phyloP scores from a whole-genome alignment of 2,329 filamentous ascomycete genomes.

The Penicillium sp. region DNA sequence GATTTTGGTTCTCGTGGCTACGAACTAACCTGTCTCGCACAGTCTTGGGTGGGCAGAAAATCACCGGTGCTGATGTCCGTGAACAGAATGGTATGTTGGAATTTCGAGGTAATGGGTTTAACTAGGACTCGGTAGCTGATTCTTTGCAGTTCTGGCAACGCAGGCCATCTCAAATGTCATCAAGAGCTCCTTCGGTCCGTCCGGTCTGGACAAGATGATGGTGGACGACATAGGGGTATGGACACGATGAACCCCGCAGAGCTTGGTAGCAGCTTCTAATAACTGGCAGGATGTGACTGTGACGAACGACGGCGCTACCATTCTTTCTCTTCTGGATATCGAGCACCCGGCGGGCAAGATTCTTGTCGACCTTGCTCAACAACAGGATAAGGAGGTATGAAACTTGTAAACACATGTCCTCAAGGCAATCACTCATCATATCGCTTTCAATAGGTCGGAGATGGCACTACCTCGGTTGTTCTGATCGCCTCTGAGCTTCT shows the following conservation, averaged over 20 bases:
- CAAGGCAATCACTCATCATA: not conserved
- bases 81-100: conserved; percentile 79
- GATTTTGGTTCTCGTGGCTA: conserved; percentile 9
- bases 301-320: conserved; percentile 97
- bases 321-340: conserved; percentile 89
- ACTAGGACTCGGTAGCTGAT: conserved; percentile 8
- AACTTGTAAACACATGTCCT: not conserved
- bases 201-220: conserved; percentile 99
- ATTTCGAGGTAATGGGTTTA: not conserved
- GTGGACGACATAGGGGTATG: conserved; percentile 95
- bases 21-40: conserved; percentile 36
- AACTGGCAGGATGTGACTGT: conserved; percentile 80
- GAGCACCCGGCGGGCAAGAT: conserved; percentile 99
- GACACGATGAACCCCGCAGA: conserved; percentile 24
- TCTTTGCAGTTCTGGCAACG: conserved; percentile 73
- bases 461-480: conserved; percentile 96
- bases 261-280: conserved; percentile 22
- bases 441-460: conserved; percentile 61
- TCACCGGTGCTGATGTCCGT: conserved; percentile 91
- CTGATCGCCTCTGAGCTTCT: conserved; percentile 95
- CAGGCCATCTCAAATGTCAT: conserved; percentile 98
- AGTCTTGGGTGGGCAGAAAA: conserved; percentile 95
- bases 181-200: conserved; percentile 97
- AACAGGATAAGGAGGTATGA: conserved; percentile 85
- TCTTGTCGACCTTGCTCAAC: conserved; percentile 91